Evolutionary conservation across 768 basidiomycete genomes (phyloP).

Genomic region (Agrocybe praecox): DNA sequence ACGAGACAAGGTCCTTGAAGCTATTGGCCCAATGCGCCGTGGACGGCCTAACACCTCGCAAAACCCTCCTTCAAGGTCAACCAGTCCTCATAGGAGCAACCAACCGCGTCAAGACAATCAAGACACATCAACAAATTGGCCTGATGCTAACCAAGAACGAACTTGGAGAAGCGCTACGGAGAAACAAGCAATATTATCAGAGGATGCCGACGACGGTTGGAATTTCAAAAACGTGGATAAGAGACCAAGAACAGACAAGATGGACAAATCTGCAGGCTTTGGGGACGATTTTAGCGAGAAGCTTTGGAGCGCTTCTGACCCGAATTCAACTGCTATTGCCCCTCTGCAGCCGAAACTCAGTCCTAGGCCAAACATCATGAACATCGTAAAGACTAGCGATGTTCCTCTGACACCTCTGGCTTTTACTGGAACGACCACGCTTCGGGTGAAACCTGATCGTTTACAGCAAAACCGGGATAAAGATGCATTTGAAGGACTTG

Average conservation of each 20-base stretch:
- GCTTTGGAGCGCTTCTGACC: conserved; percentile 55
- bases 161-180: conserved; percentile 43
- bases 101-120: conserved; percentile 5
- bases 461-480: conserved; percentile 35
- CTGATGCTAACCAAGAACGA: conserved; percentile 43
- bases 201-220: conserved; percentile 42
- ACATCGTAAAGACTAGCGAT: conserved; percentile 17
- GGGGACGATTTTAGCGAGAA: conserved; percentile 68
- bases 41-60: conserved; percentile 53
- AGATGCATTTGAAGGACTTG: conserved; percentile 83
- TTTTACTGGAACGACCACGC: conserved; percentile 27
- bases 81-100: conserved; percentile 32
- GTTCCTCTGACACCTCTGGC: conserved; percentile 26
- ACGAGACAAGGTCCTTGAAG: conserved; percentile 77
- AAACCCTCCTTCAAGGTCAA: conserved; percentile 29
- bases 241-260: conserved; percentile 13
- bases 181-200: conserved; percentile 10
- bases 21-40: conserved; percentile 77
- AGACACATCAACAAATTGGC: conserved; percentile 30
- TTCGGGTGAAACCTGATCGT: conserved; percentile 23
- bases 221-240: conserved; percentile 27
- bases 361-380: conserved; percentile 16
- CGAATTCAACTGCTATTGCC: conserved; percentile 16
- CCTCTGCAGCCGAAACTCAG: conserved; percentile 23
- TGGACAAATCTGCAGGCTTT: conserved; percentile 45